Percentiles rank a stretch among this genome's conserved stretches.
phyloP scores from a whole-genome alignment of 2,329 filamentous ascomycete species.

The Aspergillus pseudotamarii region DNA sequence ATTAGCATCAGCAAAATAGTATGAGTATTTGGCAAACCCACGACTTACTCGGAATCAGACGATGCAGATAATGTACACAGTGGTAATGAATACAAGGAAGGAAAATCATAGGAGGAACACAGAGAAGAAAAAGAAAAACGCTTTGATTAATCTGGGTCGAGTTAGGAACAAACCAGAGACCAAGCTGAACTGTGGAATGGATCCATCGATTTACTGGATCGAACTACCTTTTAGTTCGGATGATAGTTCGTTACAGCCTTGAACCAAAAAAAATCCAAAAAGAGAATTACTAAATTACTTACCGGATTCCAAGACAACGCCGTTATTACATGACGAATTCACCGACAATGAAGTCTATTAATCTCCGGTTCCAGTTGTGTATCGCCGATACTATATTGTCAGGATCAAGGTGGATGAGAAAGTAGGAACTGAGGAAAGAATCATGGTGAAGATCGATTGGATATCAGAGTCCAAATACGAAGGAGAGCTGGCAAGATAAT shows the following conservation, averaged over 20 bases:
- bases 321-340: background rate
- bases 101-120: constrained; percentile 4
- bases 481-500: background rate
- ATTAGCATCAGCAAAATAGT: background rate
- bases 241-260: constrained; percentile 1
- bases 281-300: background rate
- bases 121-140: constrained; percentile 1
- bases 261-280: constrained; percentile 5
- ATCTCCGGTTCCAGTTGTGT: background rate
- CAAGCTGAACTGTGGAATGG: background rate
- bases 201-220: constrained; percentile 1
- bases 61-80: background rate
- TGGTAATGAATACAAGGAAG: constrained; percentile 3
- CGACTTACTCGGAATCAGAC: background rate
- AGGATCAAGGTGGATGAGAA: constrained; percentile 11
- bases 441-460: constrained; percentile 4
- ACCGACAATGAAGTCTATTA: background rate
- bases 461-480: background rate
- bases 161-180: constrained; percentile 1
- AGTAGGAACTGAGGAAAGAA: background rate
- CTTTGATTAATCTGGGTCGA: background rate
- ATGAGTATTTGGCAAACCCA: background rate
- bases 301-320: background rate
- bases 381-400: background rate
- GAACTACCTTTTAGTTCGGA: constrained; percentile 1